These are phyloP conservation scores for Azolla pinnata DNA, from an alignment of 75 land plant species.

Conservation along the genomic window DNA sequence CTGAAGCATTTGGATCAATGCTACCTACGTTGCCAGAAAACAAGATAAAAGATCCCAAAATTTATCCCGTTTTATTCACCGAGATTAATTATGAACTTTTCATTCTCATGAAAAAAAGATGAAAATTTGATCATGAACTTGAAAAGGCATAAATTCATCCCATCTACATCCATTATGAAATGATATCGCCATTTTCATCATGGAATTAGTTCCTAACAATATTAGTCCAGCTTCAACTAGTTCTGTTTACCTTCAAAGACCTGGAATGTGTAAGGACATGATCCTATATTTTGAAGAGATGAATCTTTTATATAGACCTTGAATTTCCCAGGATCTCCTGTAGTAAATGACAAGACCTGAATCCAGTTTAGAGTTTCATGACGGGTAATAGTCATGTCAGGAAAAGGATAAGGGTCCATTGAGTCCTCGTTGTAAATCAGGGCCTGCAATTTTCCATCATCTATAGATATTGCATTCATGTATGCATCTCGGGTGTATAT, in stretches of 20 bases:
- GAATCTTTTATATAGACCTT: slow-evolving; percentile 1
- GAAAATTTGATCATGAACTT: too few relatives aligned
- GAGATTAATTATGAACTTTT: too few relatives aligned
- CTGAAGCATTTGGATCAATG: neutral
- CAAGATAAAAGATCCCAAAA: too few relatives aligned
- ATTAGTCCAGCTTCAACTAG: too few relatives aligned
- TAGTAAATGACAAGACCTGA: slow-evolving; percentile 4
- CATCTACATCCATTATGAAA: too few relatives aligned
- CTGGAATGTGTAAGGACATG: neutral
- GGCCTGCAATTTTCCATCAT: neutral
- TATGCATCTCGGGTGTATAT: slow-evolving; percentile 1
- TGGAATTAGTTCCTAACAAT: too few relatives aligned
- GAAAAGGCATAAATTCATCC: too few relatives aligned
- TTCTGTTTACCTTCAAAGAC: slow-evolving; percentile 11
- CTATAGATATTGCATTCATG: neutral
- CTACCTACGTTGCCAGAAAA: too few relatives aligned
- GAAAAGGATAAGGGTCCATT: neutral
- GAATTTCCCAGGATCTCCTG: slow-evolving; percentile 4
- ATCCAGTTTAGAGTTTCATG: neutral
- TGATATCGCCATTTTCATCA: too few relatives aligned
- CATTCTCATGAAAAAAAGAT: too few relatives aligned
- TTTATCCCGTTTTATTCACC: too few relatives aligned
- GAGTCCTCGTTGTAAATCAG: neutral
- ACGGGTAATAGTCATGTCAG: slow-evolving; percentile 1
- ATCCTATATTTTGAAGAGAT: neutral